phyloP scores from a whole-genome alignment of 768 basidiomycete genomes.

The Phanerodontia chrysosporium region DNA sequence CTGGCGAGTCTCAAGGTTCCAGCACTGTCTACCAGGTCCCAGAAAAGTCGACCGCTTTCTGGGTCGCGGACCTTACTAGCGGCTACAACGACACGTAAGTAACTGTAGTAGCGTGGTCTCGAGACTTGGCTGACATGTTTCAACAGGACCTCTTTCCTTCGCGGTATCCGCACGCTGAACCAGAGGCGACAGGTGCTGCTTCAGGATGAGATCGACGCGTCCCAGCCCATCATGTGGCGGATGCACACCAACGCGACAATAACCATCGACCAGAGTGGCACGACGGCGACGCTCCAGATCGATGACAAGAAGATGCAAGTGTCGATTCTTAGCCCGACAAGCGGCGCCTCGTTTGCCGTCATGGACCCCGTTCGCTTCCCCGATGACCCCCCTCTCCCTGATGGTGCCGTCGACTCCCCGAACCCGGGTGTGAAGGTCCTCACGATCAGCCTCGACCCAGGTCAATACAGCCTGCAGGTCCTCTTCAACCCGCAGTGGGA shows the following conservation, averaged over 20 bases:
- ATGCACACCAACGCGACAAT: constrained; percentile 94
- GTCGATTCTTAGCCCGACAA: constrained; percentile 59
- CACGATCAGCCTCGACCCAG: constrained; percentile 59
- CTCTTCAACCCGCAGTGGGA: constrained; percentile 94
- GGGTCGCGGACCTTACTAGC: constrained; percentile 68
- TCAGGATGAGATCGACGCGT: constrained; percentile 82
- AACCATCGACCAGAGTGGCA: constrained; percentile 46
- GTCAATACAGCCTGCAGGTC: constrained; percentile 75
- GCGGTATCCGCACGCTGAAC: constrained; percentile 84
- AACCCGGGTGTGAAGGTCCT: constrained; percentile 83
- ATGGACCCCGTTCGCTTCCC: constrained; percentile 49
- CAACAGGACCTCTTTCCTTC: constrained; percentile 63
- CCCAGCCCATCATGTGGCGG: constrained; percentile 72
- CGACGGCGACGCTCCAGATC: constrained; percentile 71
- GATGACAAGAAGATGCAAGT: constrained; percentile 66
- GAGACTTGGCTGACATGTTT: constrained; percentile 14
- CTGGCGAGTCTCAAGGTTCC: constrained; percentile 63
- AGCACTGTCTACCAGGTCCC: constrained; percentile 73
- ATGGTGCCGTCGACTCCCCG: constrained; percentile 55
- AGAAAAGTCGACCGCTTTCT: constrained; percentile 72
- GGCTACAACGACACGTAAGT: constrained; percentile 74
- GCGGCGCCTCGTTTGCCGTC: constrained; percentile 61
- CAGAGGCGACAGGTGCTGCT: constrained; percentile 82
- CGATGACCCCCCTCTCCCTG: constrained; percentile 56
- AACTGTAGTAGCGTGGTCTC: background rate